Base-by-base conservation (phyloP, 345 rosid species). In the Populus alba region DNA sequence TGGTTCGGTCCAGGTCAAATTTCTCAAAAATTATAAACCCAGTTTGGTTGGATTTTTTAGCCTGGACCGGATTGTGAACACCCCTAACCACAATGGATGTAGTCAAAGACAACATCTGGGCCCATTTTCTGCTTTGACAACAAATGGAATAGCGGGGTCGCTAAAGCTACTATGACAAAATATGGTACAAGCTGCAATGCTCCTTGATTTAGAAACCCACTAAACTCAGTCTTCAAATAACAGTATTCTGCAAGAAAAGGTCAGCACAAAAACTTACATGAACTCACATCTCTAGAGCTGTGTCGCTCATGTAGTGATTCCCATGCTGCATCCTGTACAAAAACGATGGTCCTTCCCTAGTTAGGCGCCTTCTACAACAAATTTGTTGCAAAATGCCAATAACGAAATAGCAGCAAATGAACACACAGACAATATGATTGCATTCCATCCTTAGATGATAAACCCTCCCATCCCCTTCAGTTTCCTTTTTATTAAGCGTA, bases 261-360 rank as follows among this genome's bases (percentile, higher is more conserved):
- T 72, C 66, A 35, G 67, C 49, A 67, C 57, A 23, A 45, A 68
- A 75, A 79, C 87, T 84, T 81, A 84, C 87, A 41, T 29, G 87
- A 45, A 37, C 62, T 70, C 45, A 77, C 57, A 76, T 78, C 75
- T 74, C 71, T 71, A 67, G 84, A 75, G 73, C 72, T 83, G 38
- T 75, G 80, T 61, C n/a, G 73, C 71, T 83, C 72, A 53, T 77
- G 79, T 51, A 85, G 37, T 63, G 80, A 83, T 51, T 81, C 71
- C 90, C 90, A 87, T 49, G 81, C 88, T 66, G 80, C 82, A 76
- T 85, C 86, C 90, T 87, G 75, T 43, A 25, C 17, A 35, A 68
- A 65, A 75, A 74, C 18, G 76, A 68, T 20, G 31, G 71, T 37
- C 49, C 37, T 59, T 66, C 38, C 33, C 74, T 51, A 1, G 35